A percentile compares a stretch with the other conserved stretches of the same genome.
phyloP scores from a whole-genome alignment of 768 basidiomycete species.

The Polyporus arcularius region DNA sequence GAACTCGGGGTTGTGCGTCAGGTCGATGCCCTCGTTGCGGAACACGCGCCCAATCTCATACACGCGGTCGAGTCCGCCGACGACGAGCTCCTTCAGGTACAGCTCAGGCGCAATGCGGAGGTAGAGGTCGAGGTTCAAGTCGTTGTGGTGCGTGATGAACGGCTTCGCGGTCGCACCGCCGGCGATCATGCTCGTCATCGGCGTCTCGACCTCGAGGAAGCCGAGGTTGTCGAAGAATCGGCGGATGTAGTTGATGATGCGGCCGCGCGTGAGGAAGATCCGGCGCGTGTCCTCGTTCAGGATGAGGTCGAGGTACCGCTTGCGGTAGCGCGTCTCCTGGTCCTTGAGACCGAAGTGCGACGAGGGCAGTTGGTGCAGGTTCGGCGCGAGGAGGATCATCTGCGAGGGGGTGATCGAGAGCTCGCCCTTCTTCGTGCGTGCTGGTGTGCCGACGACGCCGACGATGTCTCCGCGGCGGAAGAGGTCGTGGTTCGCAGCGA shows the following conservation, averaged over 20 bases:
- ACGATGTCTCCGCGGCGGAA: constrained; percentile 97
- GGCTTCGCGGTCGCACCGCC: constrained; percentile 99
- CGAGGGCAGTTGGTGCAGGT: constrained; percentile 94
- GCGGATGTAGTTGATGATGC: constrained; percentile 90
- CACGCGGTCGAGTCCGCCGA: constrained; percentile 96
- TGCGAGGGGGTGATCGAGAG: constrained; percentile 82
- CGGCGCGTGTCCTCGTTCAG: constrained; percentile 87
- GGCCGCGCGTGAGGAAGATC: constrained; percentile 87
- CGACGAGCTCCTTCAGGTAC: constrained; percentile 96
- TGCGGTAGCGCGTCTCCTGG: constrained; percentile 95
- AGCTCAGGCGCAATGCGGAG: constrained; percentile 97
- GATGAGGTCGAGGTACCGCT: constrained; percentile 98
- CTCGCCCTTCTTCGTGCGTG: constrained; percentile 94
- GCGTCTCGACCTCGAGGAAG: constrained; percentile 99
- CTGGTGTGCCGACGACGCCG: constrained; percentile 86
- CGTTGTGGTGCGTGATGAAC: constrained; percentile 98
- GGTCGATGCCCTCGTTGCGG: constrained; percentile 97
- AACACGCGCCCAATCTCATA: constrained; percentile 99
- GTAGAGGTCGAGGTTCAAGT: constrained; percentile 93
- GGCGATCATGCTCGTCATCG: constrained; percentile 94
- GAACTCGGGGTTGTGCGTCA: constrained; percentile 99
- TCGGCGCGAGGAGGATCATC: constrained; percentile 90
- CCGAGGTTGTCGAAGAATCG: constrained; percentile 88
- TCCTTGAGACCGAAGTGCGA: constrained; percentile 94
- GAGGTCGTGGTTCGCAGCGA: constrained; percentile 72